Percentiles rank a stretch among this genome's conserved stretches.
These are phyloP conservation scores for Alternaria consortialis DNA, from an alignment of 2,329 filamentous ascomycete genomes.

Conservation along the genomic window DNA sequence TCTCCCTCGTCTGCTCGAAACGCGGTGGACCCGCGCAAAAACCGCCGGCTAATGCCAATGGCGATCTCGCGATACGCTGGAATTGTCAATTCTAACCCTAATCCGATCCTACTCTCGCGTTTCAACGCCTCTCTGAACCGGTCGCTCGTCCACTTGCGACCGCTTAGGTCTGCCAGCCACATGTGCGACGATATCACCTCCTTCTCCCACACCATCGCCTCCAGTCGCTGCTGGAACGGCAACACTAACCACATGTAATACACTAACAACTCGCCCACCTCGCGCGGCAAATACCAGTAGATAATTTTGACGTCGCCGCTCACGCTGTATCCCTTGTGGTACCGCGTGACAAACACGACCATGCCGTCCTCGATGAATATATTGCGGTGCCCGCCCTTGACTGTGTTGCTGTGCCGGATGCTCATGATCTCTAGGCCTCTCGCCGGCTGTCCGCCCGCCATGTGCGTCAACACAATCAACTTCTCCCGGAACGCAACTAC, in stretches of 20 bases:
- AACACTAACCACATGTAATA: slow-evolving; percentile 30
- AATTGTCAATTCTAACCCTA: slow-evolving; percentile 20
- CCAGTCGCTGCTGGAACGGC: slow-evolving; percentile 18
- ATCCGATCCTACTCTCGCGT: slow-evolving; percentile 17
- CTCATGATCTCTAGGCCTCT: slow-evolving; percentile 26
- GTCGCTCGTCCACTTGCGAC: slow-evolving; percentile 11
- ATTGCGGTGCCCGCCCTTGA: slow-evolving; percentile 11
- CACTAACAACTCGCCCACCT: slow-evolving; percentile 34
- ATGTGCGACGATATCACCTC: slow-evolving; percentile 22
- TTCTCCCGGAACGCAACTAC: slow-evolving; percentile 25
- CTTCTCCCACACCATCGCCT: slow-evolving; percentile 16
- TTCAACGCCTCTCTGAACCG: slow-evolving; percentile 19
- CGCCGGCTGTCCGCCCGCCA: slow-evolving; percentile 5
- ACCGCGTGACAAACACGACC: slow-evolving; percentile 30
- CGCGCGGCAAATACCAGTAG: slow-evolving; percentile 34
- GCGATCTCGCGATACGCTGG: slow-evolving; percentile 23
- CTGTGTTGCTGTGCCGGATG: slow-evolving; percentile 28
- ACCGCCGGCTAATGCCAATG: slow-evolving; percentile 28
- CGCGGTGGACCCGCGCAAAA: slow-evolving; percentile 21
- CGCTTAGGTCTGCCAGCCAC: slow-evolving; percentile 17
- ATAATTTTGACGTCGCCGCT: slow-evolving; percentile 35
- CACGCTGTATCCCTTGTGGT: slow-evolving; percentile 31
- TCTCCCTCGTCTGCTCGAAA: slow-evolving; percentile 25
- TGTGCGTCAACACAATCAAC: neutral
- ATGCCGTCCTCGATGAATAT: slow-evolving; percentile 35